A percentile compares a stretch with the other conserved stretches of the same genome.
Conservation (phyloP, 2,329 filamentous ascomycete genomes). For the Fusarium sp. region DNA sequence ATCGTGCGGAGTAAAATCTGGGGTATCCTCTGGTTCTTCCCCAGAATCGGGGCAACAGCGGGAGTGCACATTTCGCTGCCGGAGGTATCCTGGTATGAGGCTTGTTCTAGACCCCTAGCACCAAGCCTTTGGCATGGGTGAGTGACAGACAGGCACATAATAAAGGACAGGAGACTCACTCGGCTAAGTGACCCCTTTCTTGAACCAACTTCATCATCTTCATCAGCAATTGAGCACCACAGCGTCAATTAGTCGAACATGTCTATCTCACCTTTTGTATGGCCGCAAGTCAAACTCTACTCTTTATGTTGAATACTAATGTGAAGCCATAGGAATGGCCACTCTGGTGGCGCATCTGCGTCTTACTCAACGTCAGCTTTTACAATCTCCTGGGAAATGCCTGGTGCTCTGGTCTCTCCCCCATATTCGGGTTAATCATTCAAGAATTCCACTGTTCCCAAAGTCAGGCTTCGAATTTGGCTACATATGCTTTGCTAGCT, state of each 20-base stretch:
- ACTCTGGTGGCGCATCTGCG: constrained; percentile 9
- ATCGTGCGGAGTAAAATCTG: background rate
- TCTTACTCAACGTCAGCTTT: constrained; percentile 9
- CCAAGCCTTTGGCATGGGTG: background rate
- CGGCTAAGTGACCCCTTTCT: background rate
- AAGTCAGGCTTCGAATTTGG: background rate
- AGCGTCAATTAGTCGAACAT: background rate
- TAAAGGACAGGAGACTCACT: too few species aligned
- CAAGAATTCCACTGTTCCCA: constrained; percentile 10
- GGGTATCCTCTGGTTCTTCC: background rate
- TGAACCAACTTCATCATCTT: background rate
- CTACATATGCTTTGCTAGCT: background rate
- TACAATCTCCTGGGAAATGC: constrained; percentile 14
- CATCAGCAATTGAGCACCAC: background rate
- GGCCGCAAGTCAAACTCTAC: accelerated
- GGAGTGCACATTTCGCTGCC: background rate
- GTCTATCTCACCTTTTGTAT: constrained; percentile 2
- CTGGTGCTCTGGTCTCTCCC: constrained; percentile 15
- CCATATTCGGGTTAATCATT: constrained; percentile 8
- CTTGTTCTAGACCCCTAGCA: background rate
- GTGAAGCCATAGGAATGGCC: background rate
- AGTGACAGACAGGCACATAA: background rate
- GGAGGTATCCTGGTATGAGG: background rate
- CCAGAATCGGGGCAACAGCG: background rate
- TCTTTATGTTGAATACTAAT: background rate